These are phyloP conservation scores for Astragalus glycyphyllos DNA, from an alignment of 306 rosid genomes.

Conservation along the genomic window DNA sequence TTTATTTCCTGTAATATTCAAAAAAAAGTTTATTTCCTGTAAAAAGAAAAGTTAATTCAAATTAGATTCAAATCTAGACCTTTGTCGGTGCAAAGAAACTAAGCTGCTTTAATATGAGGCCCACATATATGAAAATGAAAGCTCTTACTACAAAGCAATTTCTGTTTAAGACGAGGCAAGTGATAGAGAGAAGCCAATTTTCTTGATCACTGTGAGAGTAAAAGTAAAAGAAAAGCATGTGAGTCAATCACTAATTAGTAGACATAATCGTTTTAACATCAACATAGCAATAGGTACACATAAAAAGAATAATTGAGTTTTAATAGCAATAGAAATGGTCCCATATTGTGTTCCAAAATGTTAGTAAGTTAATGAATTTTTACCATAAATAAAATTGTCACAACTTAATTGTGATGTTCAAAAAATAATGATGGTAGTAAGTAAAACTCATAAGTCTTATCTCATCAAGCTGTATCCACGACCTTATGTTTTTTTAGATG, in stretches of 20 bases:
- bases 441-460: conserved; percentile 28
- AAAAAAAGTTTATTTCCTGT: too few relatives aligned
- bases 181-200: conserved; percentile 2
- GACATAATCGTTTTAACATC: conserved; percentile 26
- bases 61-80: background rate
- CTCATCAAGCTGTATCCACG: conserved; percentile 43
- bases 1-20: too few relatives aligned
- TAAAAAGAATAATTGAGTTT: conserved; percentile 14
- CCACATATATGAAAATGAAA: conserved; percentile 14
- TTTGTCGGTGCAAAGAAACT: conserved; percentile 21
- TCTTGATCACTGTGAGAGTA: background rate
- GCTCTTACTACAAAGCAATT: conserved; percentile 12
- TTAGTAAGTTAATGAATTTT: conserved; percentile 44
- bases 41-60: too few relatives aligned
- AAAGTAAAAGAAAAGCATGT: conserved; percentile 22
- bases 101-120: background rate
- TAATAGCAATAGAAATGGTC: conserved; percentile 41
- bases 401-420: conserved; percentile 26
- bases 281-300: conserved; percentile 26
- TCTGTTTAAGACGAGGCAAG: conserved; percentile 36
- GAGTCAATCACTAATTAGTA: conserved; percentile 37
- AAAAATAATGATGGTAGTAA: conserved; percentile 22
- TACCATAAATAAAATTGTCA: conserved; percentile 31
- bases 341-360: conserved; percentile 43
- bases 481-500: conserved; percentile 40